Conservation (phyloP, 225 moss, liverwort and hornwort genomes). For the Physcomitrellopsis africana region DNA sequence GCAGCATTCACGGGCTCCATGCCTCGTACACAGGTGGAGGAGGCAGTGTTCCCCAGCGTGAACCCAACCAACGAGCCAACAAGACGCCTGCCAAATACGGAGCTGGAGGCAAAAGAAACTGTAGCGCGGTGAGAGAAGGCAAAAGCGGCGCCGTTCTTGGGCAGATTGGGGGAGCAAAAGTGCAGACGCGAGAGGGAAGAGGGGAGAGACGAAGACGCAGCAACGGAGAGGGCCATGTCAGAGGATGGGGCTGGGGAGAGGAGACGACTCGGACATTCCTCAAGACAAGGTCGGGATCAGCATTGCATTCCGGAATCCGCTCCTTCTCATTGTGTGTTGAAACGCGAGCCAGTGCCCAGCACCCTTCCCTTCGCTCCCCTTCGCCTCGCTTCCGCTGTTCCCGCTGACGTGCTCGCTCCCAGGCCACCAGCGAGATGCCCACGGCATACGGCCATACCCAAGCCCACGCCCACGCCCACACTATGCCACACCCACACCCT, state of each 20-base stretch:
- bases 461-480: too few species aligned
- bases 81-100: constrained; percentile 33
- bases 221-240: constrained; percentile 11
- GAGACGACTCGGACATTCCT: not conserved
- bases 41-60: constrained; percentile 19
- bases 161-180: constrained; percentile 4
- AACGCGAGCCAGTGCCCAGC: too few species aligned
- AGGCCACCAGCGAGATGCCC: too few species aligned
- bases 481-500: too few species aligned
- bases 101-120: constrained; percentile 4
- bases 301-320: too few species aligned
- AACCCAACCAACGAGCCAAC: constrained; percentile 32
- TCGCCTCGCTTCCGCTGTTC: too few species aligned
- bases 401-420: too few species aligned
- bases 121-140: not conserved
- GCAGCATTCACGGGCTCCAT: constrained; percentile 42
- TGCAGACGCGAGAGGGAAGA: constrained; percentile 8
- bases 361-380: too few species aligned
- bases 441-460: too few species aligned
- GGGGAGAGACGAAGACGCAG: not conserved
- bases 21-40: constrained; percentile 11
- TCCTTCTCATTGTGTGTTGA: too few species aligned
- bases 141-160: not conserved
- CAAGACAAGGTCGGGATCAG: too few species aligned
- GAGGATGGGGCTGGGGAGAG: not conserved